Conservation (phyloP, 2,329 filamentous ascomycete genomes). For the Ceratocystis papillata region DNA sequence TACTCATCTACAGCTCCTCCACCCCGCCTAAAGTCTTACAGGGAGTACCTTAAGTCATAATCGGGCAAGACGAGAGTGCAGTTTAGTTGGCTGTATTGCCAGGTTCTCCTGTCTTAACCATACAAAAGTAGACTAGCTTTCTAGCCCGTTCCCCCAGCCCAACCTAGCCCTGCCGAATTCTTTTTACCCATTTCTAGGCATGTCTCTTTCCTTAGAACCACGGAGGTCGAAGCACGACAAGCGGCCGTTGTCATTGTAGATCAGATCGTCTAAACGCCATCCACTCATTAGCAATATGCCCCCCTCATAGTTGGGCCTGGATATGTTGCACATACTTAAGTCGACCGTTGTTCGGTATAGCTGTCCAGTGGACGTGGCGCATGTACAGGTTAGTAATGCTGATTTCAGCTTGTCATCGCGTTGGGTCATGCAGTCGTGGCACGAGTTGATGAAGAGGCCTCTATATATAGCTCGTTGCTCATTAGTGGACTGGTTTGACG, state of each 20-base stretch:
- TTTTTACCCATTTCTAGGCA: not conserved
- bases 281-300: not conserved
- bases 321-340: not conserved
- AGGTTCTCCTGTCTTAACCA: not conserved
- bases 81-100: not conserved
- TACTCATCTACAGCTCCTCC: no score
- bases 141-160: not conserved
- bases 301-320: not conserved
- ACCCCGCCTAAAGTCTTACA: not conserved
- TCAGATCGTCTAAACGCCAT: not conserved
- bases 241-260: constrained; percentile 16
- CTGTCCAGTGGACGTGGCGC: constrained; percentile 1
- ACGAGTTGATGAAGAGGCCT: constrained; percentile 16
- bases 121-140: not conserved
- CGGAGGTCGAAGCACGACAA: constrained; percentile 10
- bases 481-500: not conserved
- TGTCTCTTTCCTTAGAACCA: not conserved
- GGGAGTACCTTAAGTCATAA: not conserved
- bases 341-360: constrained; percentile 17
- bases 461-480: not conserved
- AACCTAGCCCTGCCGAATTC: not conserved
- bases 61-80: not conserved
- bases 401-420: constrained; percentile 1
- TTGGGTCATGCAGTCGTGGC: constrained; percentile 11
- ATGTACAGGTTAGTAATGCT: constrained; percentile 14